phyloP scores from a whole-genome alignment of 805 yeast genomes.

The Zygotorulaspora danielsina region DNA sequence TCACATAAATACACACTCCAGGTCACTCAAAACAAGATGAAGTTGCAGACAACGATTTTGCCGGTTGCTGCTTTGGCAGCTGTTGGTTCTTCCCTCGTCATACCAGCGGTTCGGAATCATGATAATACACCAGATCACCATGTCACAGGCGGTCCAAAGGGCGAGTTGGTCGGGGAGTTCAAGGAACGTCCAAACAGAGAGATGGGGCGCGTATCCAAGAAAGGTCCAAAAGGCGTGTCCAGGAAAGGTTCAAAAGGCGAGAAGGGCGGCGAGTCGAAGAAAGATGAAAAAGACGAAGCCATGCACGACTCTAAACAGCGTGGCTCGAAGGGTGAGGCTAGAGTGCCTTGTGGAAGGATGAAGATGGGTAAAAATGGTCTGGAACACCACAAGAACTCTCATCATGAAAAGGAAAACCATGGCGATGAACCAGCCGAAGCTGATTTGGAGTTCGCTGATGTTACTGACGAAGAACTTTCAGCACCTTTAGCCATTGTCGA shows the following conservation, averaged over 20 bases:
- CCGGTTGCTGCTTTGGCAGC: conserved; percentile 38
- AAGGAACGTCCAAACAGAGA: neutral
- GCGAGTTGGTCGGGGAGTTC: neutral
- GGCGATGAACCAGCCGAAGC: conserved; percentile 2
- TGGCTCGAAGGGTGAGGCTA: conserved; percentile 33
- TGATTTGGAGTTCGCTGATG: conserved; percentile 10
- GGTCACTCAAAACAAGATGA: conserved; percentile 22
- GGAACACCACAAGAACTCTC: neutral
- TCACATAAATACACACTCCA: no score
- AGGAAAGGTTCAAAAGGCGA: neutral
- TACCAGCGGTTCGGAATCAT: conserved; percentile 44
- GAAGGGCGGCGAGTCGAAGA: neutral
- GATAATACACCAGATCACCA: neutral
- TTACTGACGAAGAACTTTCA: neutral
- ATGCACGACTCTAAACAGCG: neutral
- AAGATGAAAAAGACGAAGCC: neutral
- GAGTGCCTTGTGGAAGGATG: conserved; percentile 6
- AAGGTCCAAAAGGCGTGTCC: neutral
- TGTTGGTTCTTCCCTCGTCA: conserved; percentile 51
- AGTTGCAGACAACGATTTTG: conserved; percentile 23
- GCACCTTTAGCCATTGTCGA: conserved; percentile 47
- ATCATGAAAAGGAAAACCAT: neutral
- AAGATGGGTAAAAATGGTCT: conserved; percentile 4
- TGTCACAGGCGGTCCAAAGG: neutral
- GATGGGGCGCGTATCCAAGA: neutral